phyloP scores from a whole-genome alignment of 192 early-diverging fungal genomes.

The Coemansia sp. region DNA sequence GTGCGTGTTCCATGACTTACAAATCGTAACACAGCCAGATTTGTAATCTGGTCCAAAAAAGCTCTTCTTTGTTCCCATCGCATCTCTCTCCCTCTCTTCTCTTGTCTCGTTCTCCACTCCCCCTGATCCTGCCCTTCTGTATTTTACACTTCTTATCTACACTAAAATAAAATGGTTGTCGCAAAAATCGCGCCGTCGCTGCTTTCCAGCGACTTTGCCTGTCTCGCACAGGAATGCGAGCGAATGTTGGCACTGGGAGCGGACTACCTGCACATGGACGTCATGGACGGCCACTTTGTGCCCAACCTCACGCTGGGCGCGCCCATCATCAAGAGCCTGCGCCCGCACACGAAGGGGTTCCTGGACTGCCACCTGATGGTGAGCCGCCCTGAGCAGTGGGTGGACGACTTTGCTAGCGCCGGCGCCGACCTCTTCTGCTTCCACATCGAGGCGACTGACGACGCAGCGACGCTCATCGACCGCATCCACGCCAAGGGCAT shows the following conservation, averaged over 20 bases:
- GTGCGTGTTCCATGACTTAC: background rate
- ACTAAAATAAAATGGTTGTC: slow-evolving; percentile 53
- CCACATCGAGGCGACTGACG: slow-evolving; percentile 88
- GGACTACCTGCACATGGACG: slow-evolving; percentile 88
- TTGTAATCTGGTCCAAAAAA: background rate
- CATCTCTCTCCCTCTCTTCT: background rate
- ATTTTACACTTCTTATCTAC: background rate
- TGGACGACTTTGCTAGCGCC: slow-evolving; percentile 90
- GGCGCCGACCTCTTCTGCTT: slow-evolving; percentile 88
- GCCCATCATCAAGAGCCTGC: slow-evolving; percentile 84
- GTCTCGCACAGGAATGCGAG: slow-evolving; percentile 80
- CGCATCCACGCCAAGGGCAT: slow-evolving; percentile 79
- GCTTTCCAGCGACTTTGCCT: slow-evolving; percentile 88
- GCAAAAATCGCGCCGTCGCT: slow-evolving; percentile 91
- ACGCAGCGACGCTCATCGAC: slow-evolving; percentile 75
- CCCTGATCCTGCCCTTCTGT: background rate
- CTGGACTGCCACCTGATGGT: slow-evolving; percentile 87
- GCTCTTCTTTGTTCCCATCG: background rate
- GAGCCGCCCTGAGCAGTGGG: slow-evolving; percentile 79
- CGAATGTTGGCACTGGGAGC: slow-evolving; percentile 90
- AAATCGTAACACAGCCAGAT: background rate
- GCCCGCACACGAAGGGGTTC: slow-evolving; percentile 88
- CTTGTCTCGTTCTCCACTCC: background rate
- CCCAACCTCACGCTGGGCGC: slow-evolving; percentile 96
- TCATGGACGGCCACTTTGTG: slow-evolving; percentile 98